phyloP scores from a whole-genome alignment of 169 alveolate genomes.

The Blepharisma undulans region DNA sequence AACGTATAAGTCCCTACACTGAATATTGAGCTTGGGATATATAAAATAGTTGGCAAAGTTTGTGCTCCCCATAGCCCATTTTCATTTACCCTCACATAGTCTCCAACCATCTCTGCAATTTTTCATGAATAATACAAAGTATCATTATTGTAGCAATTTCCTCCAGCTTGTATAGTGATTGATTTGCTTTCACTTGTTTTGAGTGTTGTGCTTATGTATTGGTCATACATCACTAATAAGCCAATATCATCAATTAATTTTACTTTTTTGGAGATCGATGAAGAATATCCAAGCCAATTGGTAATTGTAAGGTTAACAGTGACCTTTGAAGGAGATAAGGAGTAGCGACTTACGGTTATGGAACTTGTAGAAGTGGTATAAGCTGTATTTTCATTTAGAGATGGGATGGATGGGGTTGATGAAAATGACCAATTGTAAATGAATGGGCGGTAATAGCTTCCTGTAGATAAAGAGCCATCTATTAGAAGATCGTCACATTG shows the following conservation, averaged over 20 bases:
- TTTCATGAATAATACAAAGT: slow-evolving; percentile 2
- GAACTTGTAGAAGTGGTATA: not conserved
- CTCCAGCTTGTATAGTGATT: not conserved
- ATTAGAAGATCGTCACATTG: not conserved
- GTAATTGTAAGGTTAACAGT: not conserved
- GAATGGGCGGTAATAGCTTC: not conserved
- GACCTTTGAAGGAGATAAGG: not conserved
- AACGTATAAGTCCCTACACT: slow-evolving; percentile 20
- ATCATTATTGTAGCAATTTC: not conserved
- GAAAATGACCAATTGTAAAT: not conserved
- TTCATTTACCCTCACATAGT: not conserved
- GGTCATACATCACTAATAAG: not conserved
- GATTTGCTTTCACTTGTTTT: not conserved
- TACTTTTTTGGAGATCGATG: not conserved
- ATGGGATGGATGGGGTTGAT: not conserved
- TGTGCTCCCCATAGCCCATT: not conserved
- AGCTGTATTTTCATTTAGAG: not conserved
- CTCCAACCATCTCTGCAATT: not conserved
- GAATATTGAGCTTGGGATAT: not conserved
- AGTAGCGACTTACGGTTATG: not conserved
- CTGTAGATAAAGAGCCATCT: slow-evolving; percentile 12
- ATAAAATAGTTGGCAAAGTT: not conserved
- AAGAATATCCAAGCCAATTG: slow-evolving; percentile 10
- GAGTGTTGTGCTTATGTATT: not conserved
- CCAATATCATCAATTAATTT: not conserved